A percentile compares a stretch with the other conserved stretches of the same genome.
These are phyloP conservation scores for Russula lepida DNA, from an alignment of 768 basidiomycete genomes.

Conservation along the genomic window DNA sequence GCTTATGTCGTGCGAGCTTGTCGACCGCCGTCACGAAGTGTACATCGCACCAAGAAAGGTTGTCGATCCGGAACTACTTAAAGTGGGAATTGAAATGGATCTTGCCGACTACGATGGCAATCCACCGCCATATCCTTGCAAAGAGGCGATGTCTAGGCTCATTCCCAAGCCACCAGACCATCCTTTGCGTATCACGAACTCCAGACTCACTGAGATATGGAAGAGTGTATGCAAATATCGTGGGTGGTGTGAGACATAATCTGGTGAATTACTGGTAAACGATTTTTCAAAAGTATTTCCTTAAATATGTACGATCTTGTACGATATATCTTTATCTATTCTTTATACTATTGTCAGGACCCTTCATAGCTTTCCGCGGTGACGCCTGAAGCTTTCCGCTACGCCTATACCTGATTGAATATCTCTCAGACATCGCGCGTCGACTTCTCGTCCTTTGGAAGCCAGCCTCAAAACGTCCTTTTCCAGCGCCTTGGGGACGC, in stretches of 20 bases:
- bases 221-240: slow-evolving; percentile 5
- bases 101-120: slow-evolving; percentile 5
- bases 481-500: slow-evolving; percentile 51
- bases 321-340: slow-evolving; percentile 3
- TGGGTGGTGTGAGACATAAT: slow-evolving; percentile 4
- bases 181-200: slow-evolving; percentile 4
- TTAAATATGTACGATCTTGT: background rate
- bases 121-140: slow-evolving; percentile 5
- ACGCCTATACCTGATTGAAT: slow-evolving; percentile 69
- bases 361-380: slow-evolving; percentile 44
- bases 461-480: slow-evolving; percentile 51
- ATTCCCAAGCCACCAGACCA: background rate
- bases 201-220: slow-evolving; percentile 13
- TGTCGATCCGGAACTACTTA: slow-evolving; percentile 6
- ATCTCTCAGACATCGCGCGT: slow-evolving; percentile 65
- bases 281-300: background rate
- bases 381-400: slow-evolving; percentile 66
- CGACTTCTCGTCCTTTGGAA: slow-evolving; percentile 49
- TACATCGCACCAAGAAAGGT: background rate
- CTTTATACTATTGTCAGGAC: slow-evolving; percentile 25
- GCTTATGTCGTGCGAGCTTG: background rate
- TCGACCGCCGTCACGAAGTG: background rate
- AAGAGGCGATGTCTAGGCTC: background rate
- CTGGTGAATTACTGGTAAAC: background rate
- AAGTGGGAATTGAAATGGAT: slow-evolving; percentile 2